Evolutionary conservation across 768 basidiomycete genomes (phyloP).

Genomic region (Termitomyces sp.): DNA sequence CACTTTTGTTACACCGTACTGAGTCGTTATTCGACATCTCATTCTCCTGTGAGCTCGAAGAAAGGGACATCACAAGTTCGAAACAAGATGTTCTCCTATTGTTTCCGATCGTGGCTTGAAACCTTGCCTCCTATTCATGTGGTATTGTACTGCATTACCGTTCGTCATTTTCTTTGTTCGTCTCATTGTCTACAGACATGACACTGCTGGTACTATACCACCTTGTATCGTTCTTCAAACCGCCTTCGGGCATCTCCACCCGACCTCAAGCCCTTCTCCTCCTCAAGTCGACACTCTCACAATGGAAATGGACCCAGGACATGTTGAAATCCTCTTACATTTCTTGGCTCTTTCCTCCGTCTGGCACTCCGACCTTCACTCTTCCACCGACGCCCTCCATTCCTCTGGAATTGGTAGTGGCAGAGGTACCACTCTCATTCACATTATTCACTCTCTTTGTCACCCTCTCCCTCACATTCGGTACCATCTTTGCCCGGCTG

Average conservation of each 20-base stretch:
- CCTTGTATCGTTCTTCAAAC: not conserved
- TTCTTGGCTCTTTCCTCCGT: not conserved
- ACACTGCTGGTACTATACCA: not conserved
- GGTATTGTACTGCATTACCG: not conserved
- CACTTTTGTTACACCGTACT: no score
- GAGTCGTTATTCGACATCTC: no score
- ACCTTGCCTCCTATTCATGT: not conserved
- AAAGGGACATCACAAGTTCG: not conserved
- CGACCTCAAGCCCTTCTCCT: not conserved
- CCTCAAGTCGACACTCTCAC: not conserved
- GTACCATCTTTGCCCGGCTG: not conserved
- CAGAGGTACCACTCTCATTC: not conserved
- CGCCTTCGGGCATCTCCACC: not conserved
- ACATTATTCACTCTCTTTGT: not conserved
- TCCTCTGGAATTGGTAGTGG: not conserved
- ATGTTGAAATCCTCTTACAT: not conserved
- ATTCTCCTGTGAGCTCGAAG: not conserved
- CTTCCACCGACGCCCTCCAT: not conserved
- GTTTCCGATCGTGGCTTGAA: not conserved
- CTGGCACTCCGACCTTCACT: not conserved
- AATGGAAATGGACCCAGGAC: not conserved
- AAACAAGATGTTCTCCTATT: not conserved
- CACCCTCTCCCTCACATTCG: not conserved
- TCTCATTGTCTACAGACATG: not conserved
- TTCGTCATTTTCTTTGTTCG: not conserved